Conservation (phyloP, 805 yeast genomes). For the Sugiyamaella lignohabitans region DNA sequence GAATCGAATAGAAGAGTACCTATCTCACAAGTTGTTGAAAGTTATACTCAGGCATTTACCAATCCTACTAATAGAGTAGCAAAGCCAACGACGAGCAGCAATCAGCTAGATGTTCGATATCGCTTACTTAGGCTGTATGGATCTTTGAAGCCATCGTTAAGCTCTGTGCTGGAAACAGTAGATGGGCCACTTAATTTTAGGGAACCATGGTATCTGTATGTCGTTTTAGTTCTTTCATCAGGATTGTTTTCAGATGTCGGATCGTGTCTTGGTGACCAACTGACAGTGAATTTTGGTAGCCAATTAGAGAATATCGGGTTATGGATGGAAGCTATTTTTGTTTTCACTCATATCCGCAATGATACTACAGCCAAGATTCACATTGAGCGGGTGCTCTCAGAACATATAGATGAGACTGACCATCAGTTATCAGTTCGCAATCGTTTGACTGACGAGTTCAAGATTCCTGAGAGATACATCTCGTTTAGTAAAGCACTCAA, state of each 20-base stretch:
- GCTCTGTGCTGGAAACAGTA: constrained; percentile 11
- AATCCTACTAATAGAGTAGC: constrained; percentile 8
- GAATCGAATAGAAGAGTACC: constrained; percentile 31
- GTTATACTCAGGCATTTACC: constrained; percentile 18
- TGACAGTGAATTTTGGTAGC: constrained; percentile 42
- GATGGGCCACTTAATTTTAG: constrained; percentile 14
- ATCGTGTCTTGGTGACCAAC: constrained; percentile 31
- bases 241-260: constrained; percentile 14
- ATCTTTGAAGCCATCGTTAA: constrained; percentile 8
- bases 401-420: constrained; percentile 20
- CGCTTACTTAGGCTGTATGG: constrained; percentile 17
- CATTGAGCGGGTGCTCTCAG: constrained; percentile 31
- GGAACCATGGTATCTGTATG: constrained; percentile 44
- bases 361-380: constrained; percentile 40
- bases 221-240: constrained; percentile 32
- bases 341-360: constrained; percentile 49
- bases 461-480: constrained; percentile 44
- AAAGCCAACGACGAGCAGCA: constrained; percentile 4
- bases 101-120: constrained; percentile 8
- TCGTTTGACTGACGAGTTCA: constrained; percentile 35
- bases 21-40: constrained; percentile 20
- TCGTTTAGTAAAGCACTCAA: constrained; percentile 56
- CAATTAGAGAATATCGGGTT: constrained; percentile 44
- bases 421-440: neutral
- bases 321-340: constrained; percentile 56